phyloP scores from a whole-genome alignment of 192 early-diverging fungal genomes.

The Gaertneriomyces semiglobifer region DNA sequence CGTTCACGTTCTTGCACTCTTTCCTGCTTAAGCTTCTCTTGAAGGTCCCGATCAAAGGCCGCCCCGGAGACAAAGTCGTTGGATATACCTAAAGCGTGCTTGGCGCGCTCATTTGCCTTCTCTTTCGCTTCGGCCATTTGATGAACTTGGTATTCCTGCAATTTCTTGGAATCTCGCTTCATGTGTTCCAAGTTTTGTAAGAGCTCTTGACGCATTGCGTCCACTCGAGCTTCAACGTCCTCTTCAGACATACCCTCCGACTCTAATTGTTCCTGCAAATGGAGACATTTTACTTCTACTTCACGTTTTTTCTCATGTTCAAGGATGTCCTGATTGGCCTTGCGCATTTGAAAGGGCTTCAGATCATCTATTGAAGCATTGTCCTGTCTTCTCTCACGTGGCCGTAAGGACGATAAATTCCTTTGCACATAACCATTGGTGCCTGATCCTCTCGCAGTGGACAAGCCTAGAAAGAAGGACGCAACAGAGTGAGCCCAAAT shows the following conservation, averaged over 20 bases:
- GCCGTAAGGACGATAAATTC: conserved; percentile 72
- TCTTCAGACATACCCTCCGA: conserved; percentile 64
- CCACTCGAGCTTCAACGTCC: conserved; percentile 64
- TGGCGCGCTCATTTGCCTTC: conserved; percentile 61
- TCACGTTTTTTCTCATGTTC: conserved; percentile 83
- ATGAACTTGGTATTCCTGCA: conserved; percentile 68
- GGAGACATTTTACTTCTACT: conserved; percentile 79
- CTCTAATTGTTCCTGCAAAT: conserved; percentile 76
- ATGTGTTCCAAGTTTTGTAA: conserved; percentile 50
- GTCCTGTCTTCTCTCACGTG: conserved; percentile 38
- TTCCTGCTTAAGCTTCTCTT: conserved; percentile 40
- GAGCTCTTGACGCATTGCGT: conserved; percentile 57
- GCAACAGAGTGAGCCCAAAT: neutral
- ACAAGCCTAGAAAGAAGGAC: conserved; percentile 24
- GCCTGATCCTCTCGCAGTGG: conserved; percentile 58
- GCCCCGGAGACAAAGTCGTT: conserved; percentile 64
- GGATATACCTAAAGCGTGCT: conserved; percentile 65
- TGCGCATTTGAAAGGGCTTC: conserved; percentile 34
- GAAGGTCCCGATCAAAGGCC: conserved; percentile 71
- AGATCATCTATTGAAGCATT: conserved; percentile 35
- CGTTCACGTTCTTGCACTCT: conserved; percentile 24
- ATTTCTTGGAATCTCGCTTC: conserved; percentile 33
- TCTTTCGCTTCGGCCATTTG: conserved; percentile 67
- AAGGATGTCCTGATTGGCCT: conserved; percentile 75
- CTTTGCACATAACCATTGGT: conserved; percentile 96